Conservation (phyloP, 768 basidiomycete species). For the Boletus fagicola region DNA sequence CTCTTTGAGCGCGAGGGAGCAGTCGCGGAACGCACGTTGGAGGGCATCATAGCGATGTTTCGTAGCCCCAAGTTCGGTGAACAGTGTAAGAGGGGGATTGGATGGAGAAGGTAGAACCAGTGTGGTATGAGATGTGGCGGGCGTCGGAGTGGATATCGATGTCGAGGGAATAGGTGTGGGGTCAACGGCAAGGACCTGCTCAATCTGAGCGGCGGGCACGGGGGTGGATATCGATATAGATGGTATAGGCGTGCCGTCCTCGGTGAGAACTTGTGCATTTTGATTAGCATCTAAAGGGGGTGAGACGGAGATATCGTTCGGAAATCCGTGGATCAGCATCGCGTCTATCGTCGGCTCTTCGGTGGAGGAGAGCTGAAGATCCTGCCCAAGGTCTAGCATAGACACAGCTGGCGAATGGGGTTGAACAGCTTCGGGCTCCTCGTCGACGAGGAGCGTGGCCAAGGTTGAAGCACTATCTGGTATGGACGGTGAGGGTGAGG, state of each 20-base stretch:
- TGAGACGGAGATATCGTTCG: neutral
- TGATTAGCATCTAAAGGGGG: neutral
- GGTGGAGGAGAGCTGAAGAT: neutral
- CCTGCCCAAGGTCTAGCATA: constrained; percentile 14
- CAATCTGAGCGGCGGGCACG: neutral
- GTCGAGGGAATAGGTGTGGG: neutral
- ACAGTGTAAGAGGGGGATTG: constrained; percentile 33
- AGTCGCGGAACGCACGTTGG: constrained; percentile 65
- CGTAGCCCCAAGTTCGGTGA: constrained; percentile 44
- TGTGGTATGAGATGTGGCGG: neutral
- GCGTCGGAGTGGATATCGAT: neutral
- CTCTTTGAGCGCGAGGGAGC: constrained; percentile 62
- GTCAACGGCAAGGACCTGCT: neutral
- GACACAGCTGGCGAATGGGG: constrained; percentile 20
- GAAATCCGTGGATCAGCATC: neutral
- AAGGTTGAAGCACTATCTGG: constrained; percentile 5
- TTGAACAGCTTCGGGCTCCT: constrained; percentile 7
- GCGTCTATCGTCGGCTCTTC: neutral
- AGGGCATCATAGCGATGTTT: constrained; percentile 58
- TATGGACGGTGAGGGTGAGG: neutral
- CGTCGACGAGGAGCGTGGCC: constrained; percentile 12
- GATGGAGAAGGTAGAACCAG: neutral
- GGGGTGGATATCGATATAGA: neutral
- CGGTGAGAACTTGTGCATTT: neutral
- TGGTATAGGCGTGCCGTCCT: neutral